Evolutionary conservation across 441 rosid species (phyloP).

Genomic region (Adansonia madagascariensis): DNA sequence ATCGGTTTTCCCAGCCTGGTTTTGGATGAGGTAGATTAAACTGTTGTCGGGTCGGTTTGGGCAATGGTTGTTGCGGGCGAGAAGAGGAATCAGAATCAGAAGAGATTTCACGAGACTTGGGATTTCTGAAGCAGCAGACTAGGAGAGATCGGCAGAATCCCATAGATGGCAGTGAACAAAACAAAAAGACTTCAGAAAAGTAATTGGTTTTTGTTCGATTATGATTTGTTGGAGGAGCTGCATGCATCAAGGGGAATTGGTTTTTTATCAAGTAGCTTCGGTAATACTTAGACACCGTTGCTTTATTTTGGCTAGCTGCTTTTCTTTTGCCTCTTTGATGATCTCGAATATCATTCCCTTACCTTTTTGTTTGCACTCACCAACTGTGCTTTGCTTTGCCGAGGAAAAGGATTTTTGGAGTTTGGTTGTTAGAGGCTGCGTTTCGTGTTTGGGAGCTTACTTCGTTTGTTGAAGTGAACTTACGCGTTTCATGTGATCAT

Average conservation of each 20-base stretch:
- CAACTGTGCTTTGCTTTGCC: not conserved
- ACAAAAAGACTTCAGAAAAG: not conserved
- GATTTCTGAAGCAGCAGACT: slow-evolving; percentile 53
- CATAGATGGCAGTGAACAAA: slow-evolving; percentile 12
- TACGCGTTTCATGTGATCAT: not conserved
- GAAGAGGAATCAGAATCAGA: slow-evolving; percentile 52
- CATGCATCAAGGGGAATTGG: not conserved
- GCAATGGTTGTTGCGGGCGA: slow-evolving; percentile 26
- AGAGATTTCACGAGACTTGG: slow-evolving; percentile 48
- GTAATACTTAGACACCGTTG: not conserved
- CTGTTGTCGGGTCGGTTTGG: no score
- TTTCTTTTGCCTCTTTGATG: slow-evolving; percentile 41
- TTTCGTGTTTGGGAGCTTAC: not conserved
- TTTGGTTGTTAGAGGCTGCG: not conserved
- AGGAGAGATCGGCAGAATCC: slow-evolving; percentile 47
- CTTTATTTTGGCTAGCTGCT: slow-evolving; percentile 35
- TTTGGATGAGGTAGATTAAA: slow-evolving; percentile 11
- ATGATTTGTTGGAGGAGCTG: not conserved
- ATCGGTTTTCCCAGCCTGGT: slow-evolving; percentile 19
- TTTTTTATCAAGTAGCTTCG: not conserved
- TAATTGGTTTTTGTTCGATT: not conserved
- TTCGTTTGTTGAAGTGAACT: not conserved
- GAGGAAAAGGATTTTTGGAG: not conserved
- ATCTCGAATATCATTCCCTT: slow-evolving; percentile 38
- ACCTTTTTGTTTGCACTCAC: not conserved